Evolutionary conservation across 305 asterid species (phyloP).

Genomic region (Fraxinus floribunda): DNA sequence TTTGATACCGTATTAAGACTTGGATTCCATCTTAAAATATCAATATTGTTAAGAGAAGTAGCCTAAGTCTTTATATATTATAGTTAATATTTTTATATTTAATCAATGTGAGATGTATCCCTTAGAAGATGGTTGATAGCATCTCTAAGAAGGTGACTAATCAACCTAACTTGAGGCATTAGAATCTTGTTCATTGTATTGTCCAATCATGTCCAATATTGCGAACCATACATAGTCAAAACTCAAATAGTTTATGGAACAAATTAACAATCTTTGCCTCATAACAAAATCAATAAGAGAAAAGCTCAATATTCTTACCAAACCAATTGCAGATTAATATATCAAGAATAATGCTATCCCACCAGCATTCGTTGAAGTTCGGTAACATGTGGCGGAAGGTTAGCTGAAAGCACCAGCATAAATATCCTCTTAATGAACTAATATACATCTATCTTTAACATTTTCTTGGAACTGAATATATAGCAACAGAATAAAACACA

Average conservation of each 20-base stretch:
- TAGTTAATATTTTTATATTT: not conserved
- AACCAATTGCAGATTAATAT: slow-evolving; percentile 97
- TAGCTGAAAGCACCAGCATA: slow-evolving; percentile 52
- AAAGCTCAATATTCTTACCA: slow-evolving; percentile 47
- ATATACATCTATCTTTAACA: not conserved
- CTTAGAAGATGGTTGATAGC: not conserved
- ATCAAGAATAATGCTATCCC: slow-evolving; percentile 99
- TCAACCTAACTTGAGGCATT: not conserved
- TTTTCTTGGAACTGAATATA: slow-evolving; percentile 11
- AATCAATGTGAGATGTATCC: not conserved
- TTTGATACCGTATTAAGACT: too few species aligned
- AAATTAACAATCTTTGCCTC: slow-evolving; percentile 11
- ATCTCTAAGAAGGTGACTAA: not conserved
- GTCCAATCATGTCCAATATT: not conserved
- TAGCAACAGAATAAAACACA: slow-evolving; percentile 18
- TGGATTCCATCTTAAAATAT: not conserved
- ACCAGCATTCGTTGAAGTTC: slow-evolving; percentile 98
- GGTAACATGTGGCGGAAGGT: slow-evolving; percentile 98
- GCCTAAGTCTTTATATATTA: not conserved
- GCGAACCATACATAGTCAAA: not conserved
- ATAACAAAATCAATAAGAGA: not conserved
- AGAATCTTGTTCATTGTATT: not conserved
- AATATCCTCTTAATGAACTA: slow-evolving; percentile 13
- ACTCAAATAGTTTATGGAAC: not conserved
- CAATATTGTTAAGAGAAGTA: not conserved